Percentiles rank a stretch among this genome's conserved stretches.
These are phyloP conservation scores for Macrocybe gigantea DNA, from an alignment of 768 basidiomycete genomes.

Conservation along the genomic window DNA sequence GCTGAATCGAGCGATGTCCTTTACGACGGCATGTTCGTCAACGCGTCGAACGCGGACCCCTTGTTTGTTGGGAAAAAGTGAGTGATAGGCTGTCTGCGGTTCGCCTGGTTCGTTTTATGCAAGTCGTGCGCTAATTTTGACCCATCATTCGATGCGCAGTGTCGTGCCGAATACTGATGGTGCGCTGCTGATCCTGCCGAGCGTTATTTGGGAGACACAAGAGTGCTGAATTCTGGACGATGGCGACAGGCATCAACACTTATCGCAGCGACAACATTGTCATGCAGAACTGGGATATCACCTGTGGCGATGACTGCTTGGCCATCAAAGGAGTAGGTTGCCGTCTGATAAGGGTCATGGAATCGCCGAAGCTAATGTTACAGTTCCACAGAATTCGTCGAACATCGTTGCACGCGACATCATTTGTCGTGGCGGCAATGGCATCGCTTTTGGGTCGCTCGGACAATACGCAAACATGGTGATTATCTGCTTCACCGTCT, in stretches of 20 bases:
- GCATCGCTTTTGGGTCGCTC: conserved; percentile 55
- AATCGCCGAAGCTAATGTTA: background rate
- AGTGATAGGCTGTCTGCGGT: conserved; percentile 4
- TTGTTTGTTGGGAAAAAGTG: conserved; percentile 45
- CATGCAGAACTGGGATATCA: conserved; percentile 53
- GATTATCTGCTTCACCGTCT: conserved; percentile 4
- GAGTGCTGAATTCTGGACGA: too few relatives aligned
- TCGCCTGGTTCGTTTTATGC: background rate
- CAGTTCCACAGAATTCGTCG: conserved; percentile 40
- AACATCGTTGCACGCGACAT: conserved; percentile 43
- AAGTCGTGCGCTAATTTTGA: too few relatives aligned
- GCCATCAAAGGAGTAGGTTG: conserved; percentile 52
- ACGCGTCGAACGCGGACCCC: conserved; percentile 52
- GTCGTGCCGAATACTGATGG: conserved; percentile 60
- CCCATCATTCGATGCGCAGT: conserved; percentile 16
- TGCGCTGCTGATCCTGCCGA: conserved; percentile 7
- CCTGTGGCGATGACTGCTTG: conserved; percentile 60
- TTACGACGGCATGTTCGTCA: conserved; percentile 53
- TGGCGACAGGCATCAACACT: conserved; percentile 35
- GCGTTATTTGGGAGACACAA: conserved; percentile 8
- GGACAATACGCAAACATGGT: conserved; percentile 53
- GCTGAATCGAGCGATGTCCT: conserved; percentile 42
- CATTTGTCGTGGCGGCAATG: conserved; percentile 54
- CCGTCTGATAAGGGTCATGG: background rate
- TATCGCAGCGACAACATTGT: conserved; percentile 44